A percentile compares a stretch with the other conserved stretches of the same genome.
Evolutionary conservation across 2,329 filamentous ascomycete genomes (phyloP).

Genomic region (Akanthomyces dipterigenus): DNA sequence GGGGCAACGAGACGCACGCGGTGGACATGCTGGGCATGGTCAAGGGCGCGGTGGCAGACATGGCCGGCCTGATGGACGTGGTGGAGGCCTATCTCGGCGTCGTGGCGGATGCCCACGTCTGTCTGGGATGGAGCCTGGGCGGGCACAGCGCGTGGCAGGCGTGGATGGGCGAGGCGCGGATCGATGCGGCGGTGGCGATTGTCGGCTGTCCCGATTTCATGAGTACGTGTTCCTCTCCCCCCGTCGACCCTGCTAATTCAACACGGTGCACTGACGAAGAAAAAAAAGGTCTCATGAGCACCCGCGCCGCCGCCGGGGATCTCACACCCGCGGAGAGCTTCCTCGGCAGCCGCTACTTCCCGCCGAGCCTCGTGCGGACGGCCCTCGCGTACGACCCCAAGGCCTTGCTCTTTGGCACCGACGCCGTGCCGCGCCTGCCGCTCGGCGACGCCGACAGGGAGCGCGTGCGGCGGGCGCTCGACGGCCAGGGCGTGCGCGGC

Average conservation of each 20-base stretch:
- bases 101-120: slow-evolving; percentile 57
- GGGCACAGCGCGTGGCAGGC: slow-evolving; percentile 85
- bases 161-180: slow-evolving; percentile 68
- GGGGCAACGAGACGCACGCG: slow-evolving; percentile 74
- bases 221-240: slow-evolving; percentile 36
- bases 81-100: slow-evolving; percentile 62
- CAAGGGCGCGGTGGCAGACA: slow-evolving; percentile 67
- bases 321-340: slow-evolving; percentile 52
- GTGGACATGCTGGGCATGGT: slow-evolving; percentile 86
- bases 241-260: not conserved
- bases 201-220: slow-evolving; percentile 89
- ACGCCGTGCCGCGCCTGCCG: slow-evolving; percentile 25
- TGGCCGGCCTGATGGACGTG: slow-evolving; percentile 67
- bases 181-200: slow-evolving; percentile 71
- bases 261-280: not conserved
- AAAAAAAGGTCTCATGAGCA: slow-evolving; percentile 58
- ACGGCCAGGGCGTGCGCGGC: slow-evolving; percentile 42
- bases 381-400: slow-evolving; percentile 68
- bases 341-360: slow-evolving; percentile 73
- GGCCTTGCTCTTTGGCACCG: slow-evolving; percentile 58
- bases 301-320: slow-evolving; percentile 65
- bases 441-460: slow-evolving; percentile 32
- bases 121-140: slow-evolving; percentile 77
- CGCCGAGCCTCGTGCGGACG: slow-evolving; percentile 55
- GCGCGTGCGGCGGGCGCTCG: slow-evolving; percentile 39